Conservation (phyloP, 306 rosid species). For the Hippophae gyantsensis region DNA sequence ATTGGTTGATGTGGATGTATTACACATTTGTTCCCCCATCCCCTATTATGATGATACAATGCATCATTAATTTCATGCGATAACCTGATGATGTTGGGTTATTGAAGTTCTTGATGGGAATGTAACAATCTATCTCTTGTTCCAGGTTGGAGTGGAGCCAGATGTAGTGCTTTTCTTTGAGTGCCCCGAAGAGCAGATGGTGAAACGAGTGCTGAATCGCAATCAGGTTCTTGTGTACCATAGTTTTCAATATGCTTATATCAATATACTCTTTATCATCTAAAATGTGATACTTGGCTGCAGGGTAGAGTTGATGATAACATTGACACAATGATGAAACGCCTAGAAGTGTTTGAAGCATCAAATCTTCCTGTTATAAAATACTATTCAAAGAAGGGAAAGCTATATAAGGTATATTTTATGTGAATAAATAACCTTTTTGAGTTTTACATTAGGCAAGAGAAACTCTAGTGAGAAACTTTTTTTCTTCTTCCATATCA, state of each 20-base stretch:
- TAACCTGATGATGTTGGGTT: background rate
- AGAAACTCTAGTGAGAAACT: no score
- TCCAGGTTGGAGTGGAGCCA: constrained; percentile 71
- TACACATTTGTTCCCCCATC: no score
- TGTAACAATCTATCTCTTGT: background rate
- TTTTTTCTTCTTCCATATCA: no score
- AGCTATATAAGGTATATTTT: constrained; percentile 56
- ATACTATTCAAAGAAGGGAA: constrained; percentile 66
- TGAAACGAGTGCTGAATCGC: constrained; percentile 82
- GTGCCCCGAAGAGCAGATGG: constrained; percentile 93
- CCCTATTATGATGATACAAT: no score
- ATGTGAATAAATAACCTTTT: background rate
- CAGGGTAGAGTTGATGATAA: constrained; percentile 99
- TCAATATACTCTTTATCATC: constrained; percentile 4
- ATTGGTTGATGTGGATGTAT: no score
- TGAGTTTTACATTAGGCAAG: background rate
- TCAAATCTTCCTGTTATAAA: constrained; percentile 69
- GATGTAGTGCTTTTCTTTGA: constrained; percentile 77
- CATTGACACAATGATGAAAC: constrained; percentile 70
- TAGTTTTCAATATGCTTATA: background rate
- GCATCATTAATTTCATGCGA: constrained; percentile 4
- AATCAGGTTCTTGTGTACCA: constrained; percentile 55
- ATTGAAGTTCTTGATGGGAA: background rate
- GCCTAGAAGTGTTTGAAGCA: constrained; percentile 70
- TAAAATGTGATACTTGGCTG: constrained; percentile 23